phyloP scores from a whole-genome alignment of 2,329 filamentous ascomycete species.

The Madurella fahalii region DNA sequence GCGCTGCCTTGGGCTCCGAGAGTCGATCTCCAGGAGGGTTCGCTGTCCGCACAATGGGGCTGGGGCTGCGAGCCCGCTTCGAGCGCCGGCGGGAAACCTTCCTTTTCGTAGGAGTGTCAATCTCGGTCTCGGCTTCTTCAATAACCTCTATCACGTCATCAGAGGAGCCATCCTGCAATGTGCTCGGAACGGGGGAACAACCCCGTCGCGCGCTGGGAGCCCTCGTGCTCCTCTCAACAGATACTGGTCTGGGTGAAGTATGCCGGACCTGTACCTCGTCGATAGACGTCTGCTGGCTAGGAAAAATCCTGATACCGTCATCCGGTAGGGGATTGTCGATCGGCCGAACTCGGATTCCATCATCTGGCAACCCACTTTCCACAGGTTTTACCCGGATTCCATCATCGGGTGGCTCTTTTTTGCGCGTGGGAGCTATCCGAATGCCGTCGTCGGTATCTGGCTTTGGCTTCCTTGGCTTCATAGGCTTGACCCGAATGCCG shows the following conservation, averaged over 20 bases:
- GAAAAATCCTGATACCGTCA: conserved; percentile 23
- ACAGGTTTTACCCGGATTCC: conserved; percentile 18
- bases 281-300: background rate
- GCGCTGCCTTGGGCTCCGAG: conserved; percentile 23
- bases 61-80: conserved; percentile 25
- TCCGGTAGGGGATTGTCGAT: conserved; percentile 17
- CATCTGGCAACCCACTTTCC: conserved; percentile 16
- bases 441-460: conserved; percentile 35
- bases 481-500: conserved; percentile 21
- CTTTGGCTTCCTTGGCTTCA: conserved; percentile 11
- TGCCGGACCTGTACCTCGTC: conserved; percentile 27
- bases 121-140: conserved; percentile 36
- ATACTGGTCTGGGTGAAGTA: conserved; percentile 29
- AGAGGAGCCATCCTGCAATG: conserved; percentile 20
- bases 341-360: conserved; percentile 39
- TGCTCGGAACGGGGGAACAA: conserved; percentile 22
- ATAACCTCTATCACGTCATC: conserved; percentile 30
- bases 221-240: conserved; percentile 23
- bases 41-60: conserved; percentile 29
- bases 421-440: conserved; percentile 34
- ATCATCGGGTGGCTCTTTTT: conserved; percentile 28
- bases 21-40: conserved; percentile 32
- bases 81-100: conserved; percentile 22
- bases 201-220: conserved; percentile 25
- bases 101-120: conserved; percentile 38